Conservation (phyloP, 1,284 basidiomycete genomes). For the Sparassis latifolia region DNA sequence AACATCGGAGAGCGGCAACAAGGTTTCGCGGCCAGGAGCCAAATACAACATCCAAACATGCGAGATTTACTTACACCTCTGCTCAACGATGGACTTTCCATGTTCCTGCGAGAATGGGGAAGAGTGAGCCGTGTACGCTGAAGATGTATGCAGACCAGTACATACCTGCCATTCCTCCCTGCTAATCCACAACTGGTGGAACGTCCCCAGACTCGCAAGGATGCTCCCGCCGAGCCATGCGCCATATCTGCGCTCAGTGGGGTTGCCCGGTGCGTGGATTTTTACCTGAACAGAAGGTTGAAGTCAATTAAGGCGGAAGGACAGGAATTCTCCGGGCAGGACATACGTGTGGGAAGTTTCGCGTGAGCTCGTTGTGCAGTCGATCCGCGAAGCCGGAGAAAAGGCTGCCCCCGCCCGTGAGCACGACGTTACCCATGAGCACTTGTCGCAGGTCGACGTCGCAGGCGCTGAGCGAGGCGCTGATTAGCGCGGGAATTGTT, state of each 20-base stretch:
- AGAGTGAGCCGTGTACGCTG: not conserved
- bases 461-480: slow-evolving; percentile 76
- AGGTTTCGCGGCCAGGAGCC: not conserved
- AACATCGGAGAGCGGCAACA: not conserved
- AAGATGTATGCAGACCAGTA: slow-evolving; percentile 1
- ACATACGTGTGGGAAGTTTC: slow-evolving; percentile 77
- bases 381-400: slow-evolving; percentile 87
- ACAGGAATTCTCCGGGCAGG: not conserved
- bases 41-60: not conserved
- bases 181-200: slow-evolving; percentile 95
- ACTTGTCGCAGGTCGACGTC: slow-evolving; percentile 91
- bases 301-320: not conserved
- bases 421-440: slow-evolving; percentile 88
- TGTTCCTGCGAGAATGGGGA: slow-evolving; percentile 48
- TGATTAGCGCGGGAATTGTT: slow-evolving; percentile 74
- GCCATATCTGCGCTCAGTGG: slow-evolving; percentile 81
- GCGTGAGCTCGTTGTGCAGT: slow-evolving; percentile 72
- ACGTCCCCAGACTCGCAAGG: slow-evolving; percentile 87
- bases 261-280: slow-evolving; percentile 87
- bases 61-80: slow-evolving; percentile 62
- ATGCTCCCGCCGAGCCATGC: slow-evolving; percentile 94
- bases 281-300: slow-evolving; percentile 46
- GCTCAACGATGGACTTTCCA: slow-evolving; percentile 68
- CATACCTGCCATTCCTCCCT: slow-evolving; percentile 85
- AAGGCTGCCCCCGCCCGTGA: slow-evolving; percentile 88